Evolutionary conservation across 1,284 basidiomycete genomes (phyloP).

Genomic region (Lentinula novae-zelandiae): DNA sequence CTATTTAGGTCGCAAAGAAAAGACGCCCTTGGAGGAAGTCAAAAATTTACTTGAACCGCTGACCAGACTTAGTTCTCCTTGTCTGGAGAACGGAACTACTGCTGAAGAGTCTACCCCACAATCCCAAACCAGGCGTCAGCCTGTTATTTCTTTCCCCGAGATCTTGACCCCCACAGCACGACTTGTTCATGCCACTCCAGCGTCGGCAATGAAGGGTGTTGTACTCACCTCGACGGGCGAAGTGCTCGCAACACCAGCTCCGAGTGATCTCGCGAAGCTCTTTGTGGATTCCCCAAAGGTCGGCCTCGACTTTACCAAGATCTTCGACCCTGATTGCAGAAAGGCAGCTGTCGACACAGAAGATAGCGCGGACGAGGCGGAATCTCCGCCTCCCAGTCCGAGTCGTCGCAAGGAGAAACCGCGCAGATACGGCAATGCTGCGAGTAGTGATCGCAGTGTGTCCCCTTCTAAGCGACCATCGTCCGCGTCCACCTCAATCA

Average conservation of each 20-base stretch:
- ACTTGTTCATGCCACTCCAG: conserved; percentile 27
- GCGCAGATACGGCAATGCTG: conserved; percentile 13
- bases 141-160: conserved; percentile 16
- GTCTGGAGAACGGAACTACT: conserved; percentile 22
- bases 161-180: conserved; percentile 39
- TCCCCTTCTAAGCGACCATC: conserved; percentile 16
- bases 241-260: conserved; percentile 62
- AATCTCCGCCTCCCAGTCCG: conserved; percentile 35
- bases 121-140: conserved; percentile 17
- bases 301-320: conserved; percentile 68
- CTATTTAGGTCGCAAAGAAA: conserved; percentile 39
- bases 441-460: conserved; percentile 1
- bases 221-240: conserved; percentile 73
- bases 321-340: conserved; percentile 54
- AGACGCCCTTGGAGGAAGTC: conserved; percentile 67
- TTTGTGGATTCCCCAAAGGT: conserved; percentile 64
- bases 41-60: conserved; percentile 62
- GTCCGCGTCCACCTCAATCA: neutral
- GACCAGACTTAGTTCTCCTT: conserved; percentile 28
- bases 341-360: conserved; percentile 16
- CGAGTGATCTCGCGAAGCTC: conserved; percentile 57
- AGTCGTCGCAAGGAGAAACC: conserved; percentile 31
- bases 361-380: conserved; percentile 11
- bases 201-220: conserved; percentile 80
- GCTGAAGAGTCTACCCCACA: conserved; percentile 23